These are phyloP conservation scores for Podaxis sp. DNA, from an alignment of 768 basidiomycete species.

Conservation along the genomic window DNA sequence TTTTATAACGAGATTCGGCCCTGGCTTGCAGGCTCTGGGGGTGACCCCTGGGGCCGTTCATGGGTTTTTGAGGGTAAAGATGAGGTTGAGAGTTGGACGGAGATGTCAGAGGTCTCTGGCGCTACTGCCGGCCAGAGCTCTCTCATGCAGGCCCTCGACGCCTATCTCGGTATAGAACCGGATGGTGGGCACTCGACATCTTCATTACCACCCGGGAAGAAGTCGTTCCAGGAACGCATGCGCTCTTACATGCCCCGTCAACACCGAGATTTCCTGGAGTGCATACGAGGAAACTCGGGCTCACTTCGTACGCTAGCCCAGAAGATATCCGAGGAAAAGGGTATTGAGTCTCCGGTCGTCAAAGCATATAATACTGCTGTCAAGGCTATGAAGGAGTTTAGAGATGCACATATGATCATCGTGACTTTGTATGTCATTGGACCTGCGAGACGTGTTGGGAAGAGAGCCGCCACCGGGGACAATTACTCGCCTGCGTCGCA, in stretches of 20 bases:
- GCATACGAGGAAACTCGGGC: slow-evolving; percentile 58
- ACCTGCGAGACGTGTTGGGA: slow-evolving; percentile 49
- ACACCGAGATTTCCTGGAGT: slow-evolving; percentile 71
- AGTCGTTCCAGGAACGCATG: slow-evolving; percentile 69
- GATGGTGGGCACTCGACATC: slow-evolving; percentile 25
- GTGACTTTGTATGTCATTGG: slow-evolving; percentile 75
- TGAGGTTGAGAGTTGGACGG: slow-evolving; percentile 15
- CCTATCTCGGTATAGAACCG: slow-evolving; percentile 69
- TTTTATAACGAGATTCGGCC: slow-evolving; percentile 77
- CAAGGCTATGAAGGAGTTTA: slow-evolving; percentile 62
- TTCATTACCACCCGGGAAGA: slow-evolving; percentile 17
- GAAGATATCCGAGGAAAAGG: slow-evolving; percentile 10
- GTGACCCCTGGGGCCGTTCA: slow-evolving; percentile 37
- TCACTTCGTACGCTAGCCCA: slow-evolving; percentile 59
- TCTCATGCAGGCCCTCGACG: slow-evolving; percentile 70
- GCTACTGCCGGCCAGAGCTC: slow-evolving; percentile 84
- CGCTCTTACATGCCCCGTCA: slow-evolving; percentile 80
- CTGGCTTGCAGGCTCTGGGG: slow-evolving; percentile 79
- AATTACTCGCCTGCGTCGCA: neutral
- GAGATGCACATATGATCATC: slow-evolving; percentile 78
- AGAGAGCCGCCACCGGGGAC: slow-evolving; percentile 18
- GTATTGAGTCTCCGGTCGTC: slow-evolving; percentile 31
- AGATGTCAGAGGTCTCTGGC: slow-evolving; percentile 46
- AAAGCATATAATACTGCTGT: slow-evolving; percentile 69
- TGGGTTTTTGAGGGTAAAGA: slow-evolving; percentile 52